Evolutionary conservation across 345 rosid species (phyloP).

Genomic region (Murraya paniculata): DNA sequence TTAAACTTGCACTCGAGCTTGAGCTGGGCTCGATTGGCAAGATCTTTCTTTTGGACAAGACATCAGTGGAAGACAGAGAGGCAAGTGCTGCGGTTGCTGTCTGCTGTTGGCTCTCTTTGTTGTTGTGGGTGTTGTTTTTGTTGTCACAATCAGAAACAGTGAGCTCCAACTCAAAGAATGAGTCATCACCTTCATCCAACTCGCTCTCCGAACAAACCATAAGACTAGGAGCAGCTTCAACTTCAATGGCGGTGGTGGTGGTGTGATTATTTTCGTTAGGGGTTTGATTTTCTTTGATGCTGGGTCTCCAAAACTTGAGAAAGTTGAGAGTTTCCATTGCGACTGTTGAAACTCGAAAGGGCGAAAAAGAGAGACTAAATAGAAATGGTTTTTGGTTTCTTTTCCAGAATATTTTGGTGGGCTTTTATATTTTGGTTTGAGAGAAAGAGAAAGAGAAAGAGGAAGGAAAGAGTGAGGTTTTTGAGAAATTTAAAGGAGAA

Average conservation of each 20-base stretch:
- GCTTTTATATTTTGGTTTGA: slow-evolving; percentile 6
- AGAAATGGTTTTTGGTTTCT: neutral
- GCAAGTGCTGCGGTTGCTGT: slow-evolving; percentile 22
- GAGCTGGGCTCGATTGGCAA: slow-evolving; percentile 53
- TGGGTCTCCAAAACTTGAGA: slow-evolving; percentile 54
- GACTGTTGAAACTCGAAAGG: neutral
- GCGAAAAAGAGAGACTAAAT: neutral
- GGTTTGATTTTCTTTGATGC: slow-evolving; percentile 27
- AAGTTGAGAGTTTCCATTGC: slow-evolving; percentile 71
- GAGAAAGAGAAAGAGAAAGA: neutral
- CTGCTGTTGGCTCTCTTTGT: slow-evolving; percentile 2
- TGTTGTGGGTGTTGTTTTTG: slow-evolving; percentile 10
- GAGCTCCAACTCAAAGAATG: slow-evolving; percentile 84
- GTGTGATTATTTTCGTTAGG: slow-evolving; percentile 6
- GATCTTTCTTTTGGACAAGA: slow-evolving; percentile 62
- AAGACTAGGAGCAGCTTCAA: slow-evolving; percentile 4
- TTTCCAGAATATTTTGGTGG: slow-evolving; percentile 8
- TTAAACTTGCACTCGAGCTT: slow-evolving; percentile 21
- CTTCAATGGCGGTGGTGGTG: too few relatives aligned
- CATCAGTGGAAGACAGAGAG: slow-evolving; percentile 27
- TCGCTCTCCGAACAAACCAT: slow-evolving; percentile 27
- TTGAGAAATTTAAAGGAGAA: neutral
- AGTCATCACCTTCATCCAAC: slow-evolving; percentile 70
- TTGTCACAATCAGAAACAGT: slow-evolving; percentile 44
- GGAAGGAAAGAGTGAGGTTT: slow-evolving; percentile 5